Base-by-base conservation (phyloP, 2,329 filamentous ascomycete species). In the Calonectria henricotiae region DNA sequence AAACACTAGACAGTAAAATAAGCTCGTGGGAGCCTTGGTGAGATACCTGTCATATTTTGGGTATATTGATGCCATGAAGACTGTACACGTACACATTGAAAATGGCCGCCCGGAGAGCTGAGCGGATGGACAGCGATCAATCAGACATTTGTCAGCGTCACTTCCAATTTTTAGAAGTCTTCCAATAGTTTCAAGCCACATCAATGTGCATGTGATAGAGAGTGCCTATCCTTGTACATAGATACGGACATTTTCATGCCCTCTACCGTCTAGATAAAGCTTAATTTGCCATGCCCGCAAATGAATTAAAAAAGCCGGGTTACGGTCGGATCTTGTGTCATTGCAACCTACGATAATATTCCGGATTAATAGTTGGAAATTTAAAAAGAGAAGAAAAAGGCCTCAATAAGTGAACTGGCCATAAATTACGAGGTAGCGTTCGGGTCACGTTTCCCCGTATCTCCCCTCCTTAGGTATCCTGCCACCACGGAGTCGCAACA, bases 121-220 rank as follows among this genome's bases (percentile, higher is more conserved):
- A 23, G 11, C 43, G 5, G 12, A 39, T 2, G 6, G 13, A 37
- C 2, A 20, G 20, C 17, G 9, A 55, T 25, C 32, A 25, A 39
- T 58, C 12, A 37, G 12, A 58, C 32, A 58, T 58, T 58, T 58
- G 51, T 58, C 51, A 58, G 51, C 51, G 51, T 58, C 23, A 13
- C 51, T 39, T 25, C 39, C 32, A 25, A 25, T 23, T 7, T 12
- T 7, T 12, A 58, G 20, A 37, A 15, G 8, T 13, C 51, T 58
- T 58, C 51, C 51, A 58, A 58, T 58, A 39, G 32, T 58, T 39
- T 58, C 20, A 37, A 23, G 51, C 51, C 51, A 58, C 51, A 58
- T 58, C 51, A 13, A 27, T 58, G 8, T 15, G 35, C 51, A 58
- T 58, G 35, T 25, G 51, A 58, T 58, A 58, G 23, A 30, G 20